These are phyloP conservation scores for Malus sylvestris DNA, from an alignment of 306 rosid genomes.

Conservation along the genomic window DNA sequence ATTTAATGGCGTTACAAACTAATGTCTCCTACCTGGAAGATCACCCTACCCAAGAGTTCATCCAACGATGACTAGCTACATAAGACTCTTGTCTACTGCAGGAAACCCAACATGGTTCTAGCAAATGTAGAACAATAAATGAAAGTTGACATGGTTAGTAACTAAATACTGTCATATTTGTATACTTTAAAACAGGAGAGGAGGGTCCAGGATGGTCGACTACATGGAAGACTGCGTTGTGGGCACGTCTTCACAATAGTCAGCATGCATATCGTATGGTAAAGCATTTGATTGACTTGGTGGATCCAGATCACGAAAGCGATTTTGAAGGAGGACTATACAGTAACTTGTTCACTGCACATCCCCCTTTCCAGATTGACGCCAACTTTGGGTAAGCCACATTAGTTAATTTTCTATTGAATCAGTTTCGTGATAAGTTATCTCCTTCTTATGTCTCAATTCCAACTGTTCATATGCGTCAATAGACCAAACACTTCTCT, in stretches of 20 bases:
- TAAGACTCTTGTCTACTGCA: background rate
- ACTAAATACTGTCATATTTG: background rate
- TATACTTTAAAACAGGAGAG: constrained; percentile 47
- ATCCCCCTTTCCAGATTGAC: constrained; percentile 96
- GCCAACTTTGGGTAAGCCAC: constrained; percentile 83
- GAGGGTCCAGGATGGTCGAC: constrained; percentile 99
- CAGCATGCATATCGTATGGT: constrained; percentile 88
- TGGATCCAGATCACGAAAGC: constrained; percentile 70
- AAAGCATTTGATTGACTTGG: constrained; percentile 73
- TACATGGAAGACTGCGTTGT: constrained; percentile 68
- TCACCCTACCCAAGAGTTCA: background rate
- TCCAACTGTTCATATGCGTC: background rate
- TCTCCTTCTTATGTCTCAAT: background rate
- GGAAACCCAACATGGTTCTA: background rate
- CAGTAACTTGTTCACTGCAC: constrained; percentile 84
- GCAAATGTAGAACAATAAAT: background rate
- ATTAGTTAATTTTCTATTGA: background rate
- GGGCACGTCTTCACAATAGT: constrained; percentile 85
- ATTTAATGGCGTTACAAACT: background rate
- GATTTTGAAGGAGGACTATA: constrained; percentile 82
- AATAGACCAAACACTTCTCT: background rate
- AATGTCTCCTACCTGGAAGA: background rate
- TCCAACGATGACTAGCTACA: background rate
- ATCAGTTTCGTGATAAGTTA: background rate
- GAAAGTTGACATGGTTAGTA: background rate